Conservation (phyloP, 1,284 basidiomycete genomes). For the Ceratobasidium sp. region DNA sequence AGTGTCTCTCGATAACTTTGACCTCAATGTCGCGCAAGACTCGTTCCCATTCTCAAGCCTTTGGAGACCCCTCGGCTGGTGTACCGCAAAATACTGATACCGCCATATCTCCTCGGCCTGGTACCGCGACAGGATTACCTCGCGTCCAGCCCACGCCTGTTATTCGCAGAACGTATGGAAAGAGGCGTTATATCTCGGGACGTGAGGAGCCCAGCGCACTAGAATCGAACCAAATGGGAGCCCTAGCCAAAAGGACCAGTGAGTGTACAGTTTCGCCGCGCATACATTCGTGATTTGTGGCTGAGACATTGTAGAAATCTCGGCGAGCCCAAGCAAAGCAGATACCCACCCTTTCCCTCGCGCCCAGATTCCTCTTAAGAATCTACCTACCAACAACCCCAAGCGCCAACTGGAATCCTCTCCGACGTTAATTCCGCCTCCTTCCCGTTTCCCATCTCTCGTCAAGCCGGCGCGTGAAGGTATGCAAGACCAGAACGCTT, state of each 20-base stretch:
- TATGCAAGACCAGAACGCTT: slow-evolving; percentile 15
- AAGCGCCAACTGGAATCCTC: background rate
- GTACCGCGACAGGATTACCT: background rate
- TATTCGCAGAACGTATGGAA: slow-evolving; percentile 20
- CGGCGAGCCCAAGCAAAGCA: background rate
- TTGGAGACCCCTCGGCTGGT: background rate
- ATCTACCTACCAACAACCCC: slow-evolving; percentile 7
- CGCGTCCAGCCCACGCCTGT: background rate
- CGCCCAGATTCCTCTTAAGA: background rate
- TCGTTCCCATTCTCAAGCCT: background rate
- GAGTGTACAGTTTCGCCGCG: background rate
- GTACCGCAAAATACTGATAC: background rate
- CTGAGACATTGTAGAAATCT: background rate
- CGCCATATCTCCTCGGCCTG: background rate
- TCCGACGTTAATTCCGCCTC: background rate
- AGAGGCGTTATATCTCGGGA: background rate
- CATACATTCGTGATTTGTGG: slow-evolving; percentile 26
- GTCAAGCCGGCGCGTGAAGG: background rate
- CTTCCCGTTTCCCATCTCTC: background rate
- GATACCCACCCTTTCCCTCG: background rate
- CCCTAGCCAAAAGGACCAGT: slow-evolving; percentile 13
- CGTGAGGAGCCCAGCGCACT: background rate
- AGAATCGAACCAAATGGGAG: background rate
- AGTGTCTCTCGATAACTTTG: background rate
- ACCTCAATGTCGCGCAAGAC: background rate